phyloP scores from a whole-genome alignment of 2,329 filamentous ascomycete species.

The Nemania diffusa region DNA sequence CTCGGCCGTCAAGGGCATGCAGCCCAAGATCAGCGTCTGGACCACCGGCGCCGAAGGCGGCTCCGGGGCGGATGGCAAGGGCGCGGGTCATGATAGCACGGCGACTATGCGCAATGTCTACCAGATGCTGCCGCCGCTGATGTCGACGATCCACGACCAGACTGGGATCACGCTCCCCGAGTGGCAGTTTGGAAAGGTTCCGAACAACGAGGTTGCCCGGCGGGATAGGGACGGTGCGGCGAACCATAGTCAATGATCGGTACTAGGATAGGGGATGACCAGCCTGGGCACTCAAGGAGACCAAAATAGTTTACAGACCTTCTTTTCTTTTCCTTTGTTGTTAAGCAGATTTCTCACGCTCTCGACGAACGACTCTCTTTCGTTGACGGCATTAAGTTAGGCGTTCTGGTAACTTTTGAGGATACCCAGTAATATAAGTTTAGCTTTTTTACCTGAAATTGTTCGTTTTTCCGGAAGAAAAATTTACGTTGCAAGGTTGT shows the following conservation, averaged over 20 bases:
- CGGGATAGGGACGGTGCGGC: slow-evolving; percentile 15
- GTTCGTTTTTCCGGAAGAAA: neutral
- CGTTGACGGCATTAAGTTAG: slow-evolving; percentile 24
- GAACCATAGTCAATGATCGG: slow-evolving; percentile 19
- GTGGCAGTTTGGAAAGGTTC: slow-evolving; percentile 73
- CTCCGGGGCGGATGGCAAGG: slow-evolving; percentile 52
- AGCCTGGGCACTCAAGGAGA: neutral
- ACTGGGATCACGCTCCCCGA: slow-evolving; percentile 83
- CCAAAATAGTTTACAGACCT: neutral
- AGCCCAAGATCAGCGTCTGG: slow-evolving; percentile 93
- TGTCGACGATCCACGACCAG: slow-evolving; percentile 88
- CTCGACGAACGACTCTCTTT: slow-evolving; percentile 12
- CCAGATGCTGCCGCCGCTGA: slow-evolving; percentile 83
- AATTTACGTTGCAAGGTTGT: neutral
- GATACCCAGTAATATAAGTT: slow-evolving; percentile 8
- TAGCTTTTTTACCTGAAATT: neutral
- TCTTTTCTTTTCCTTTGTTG: neutral
- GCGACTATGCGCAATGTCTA: slow-evolving; percentile 82
- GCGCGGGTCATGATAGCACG: slow-evolving; percentile 62
- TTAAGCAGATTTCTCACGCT: neutral
- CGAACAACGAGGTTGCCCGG: slow-evolving; percentile 40
- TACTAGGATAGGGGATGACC: neutral
- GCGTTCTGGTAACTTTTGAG: slow-evolving; percentile 7
- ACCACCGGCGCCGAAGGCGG: slow-evolving; percentile 73
- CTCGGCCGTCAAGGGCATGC: slow-evolving; percentile 76